These are phyloP conservation scores for Choiromyces venosus DNA, from an alignment of 495 filamentous ascomycete species.

Conservation along the genomic window DNA sequence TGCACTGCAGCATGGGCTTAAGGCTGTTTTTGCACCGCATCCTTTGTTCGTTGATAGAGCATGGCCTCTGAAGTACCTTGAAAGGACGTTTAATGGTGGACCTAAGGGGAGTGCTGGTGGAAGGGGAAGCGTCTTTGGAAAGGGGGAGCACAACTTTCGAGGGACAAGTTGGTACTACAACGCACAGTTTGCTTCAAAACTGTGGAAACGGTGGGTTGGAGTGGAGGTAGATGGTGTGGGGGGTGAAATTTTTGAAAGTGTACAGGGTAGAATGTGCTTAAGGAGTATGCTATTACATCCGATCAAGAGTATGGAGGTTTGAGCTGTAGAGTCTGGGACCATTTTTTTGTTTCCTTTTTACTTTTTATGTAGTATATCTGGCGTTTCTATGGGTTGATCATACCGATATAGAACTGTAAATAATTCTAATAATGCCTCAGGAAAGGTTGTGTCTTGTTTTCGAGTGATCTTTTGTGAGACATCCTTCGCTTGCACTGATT, in stretches of 20 bases:
- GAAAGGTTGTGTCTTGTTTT: background rate
- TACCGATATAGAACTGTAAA: background rate
- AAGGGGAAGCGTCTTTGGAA: slow-evolving; percentile 29
- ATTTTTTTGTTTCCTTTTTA: no score
- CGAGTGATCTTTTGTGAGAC: background rate
- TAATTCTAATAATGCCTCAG: background rate
- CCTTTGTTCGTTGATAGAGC: slow-evolving; percentile 83
- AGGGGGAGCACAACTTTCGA: slow-evolving; percentile 76
- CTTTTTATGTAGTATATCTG: background rate
- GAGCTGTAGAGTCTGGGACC: background rate
- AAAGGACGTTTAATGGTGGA: slow-evolving; percentile 77
- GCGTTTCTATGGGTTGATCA: background rate
- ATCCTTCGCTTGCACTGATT: background rate
- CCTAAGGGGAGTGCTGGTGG: slow-evolving; percentile 66
- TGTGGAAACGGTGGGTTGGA: slow-evolving; percentile 86
- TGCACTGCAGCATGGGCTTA: slow-evolving; percentile 88
- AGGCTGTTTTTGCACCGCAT: slow-evolving; percentile 90
- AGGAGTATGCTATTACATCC: slow-evolving; percentile 90
- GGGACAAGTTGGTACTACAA: slow-evolving; percentile 96
- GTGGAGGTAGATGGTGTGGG: slow-evolving; percentile 84
- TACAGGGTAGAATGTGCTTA: slow-evolving; percentile 84
- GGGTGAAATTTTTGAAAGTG: slow-evolving; percentile 64
- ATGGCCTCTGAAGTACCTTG: slow-evolving; percentile 78
- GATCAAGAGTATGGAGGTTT: slow-evolving; percentile 57
- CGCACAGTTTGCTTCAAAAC: slow-evolving; percentile 70